Evolutionary conservation across 2,329 filamentous ascomycete genomes (phyloP).

Genomic region (Nectriaceae sp.): DNA sequence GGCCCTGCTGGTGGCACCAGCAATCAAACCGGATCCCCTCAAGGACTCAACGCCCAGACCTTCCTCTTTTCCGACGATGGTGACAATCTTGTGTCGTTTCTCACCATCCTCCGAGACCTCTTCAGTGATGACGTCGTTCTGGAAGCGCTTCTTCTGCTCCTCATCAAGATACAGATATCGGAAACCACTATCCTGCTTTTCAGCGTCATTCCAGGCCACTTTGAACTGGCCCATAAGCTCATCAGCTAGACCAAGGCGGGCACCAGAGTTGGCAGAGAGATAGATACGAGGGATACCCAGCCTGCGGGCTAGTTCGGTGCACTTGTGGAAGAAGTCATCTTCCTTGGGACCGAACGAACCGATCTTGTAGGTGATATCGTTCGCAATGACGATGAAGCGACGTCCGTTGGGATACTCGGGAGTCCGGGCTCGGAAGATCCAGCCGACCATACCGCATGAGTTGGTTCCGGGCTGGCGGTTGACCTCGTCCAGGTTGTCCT

Average conservation of each 20-base stretch:
- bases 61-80: constrained; percentile 89
- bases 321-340: constrained; percentile 99
- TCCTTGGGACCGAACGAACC: constrained; percentile 96
- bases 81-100: constrained; percentile 90
- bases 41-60: constrained; percentile 97
- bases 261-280: constrained; percentile 97
- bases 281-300: constrained; percentile 96
- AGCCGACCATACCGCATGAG: constrained; percentile 96
- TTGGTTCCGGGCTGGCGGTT: constrained; percentile 95
- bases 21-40: constrained; percentile 95
- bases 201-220: constrained; percentile 89
- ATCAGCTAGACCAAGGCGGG: constrained; percentile 93
- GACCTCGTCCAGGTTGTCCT: constrained; percentile 88
- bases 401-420: constrained; percentile 93
- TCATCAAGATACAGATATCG: constrained; percentile 95
- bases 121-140: constrained; percentile 76
- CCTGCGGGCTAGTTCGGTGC: constrained; percentile 91
- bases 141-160: constrained; percentile 83
- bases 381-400: constrained; percentile 94
- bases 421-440: constrained; percentile 92
- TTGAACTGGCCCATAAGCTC: constrained; percentile 97
- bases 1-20: constrained; percentile 92
- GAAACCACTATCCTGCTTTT: constrained; percentile 85
- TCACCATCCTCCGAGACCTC: constrained; percentile 84
- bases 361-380: constrained; percentile 99